A percentile compares a stretch with the other conserved stretches of the same genome.
Conservation (phyloP, 2,329 filamentous ascomycete species). For the Zymoseptoria passerinii region DNA sequence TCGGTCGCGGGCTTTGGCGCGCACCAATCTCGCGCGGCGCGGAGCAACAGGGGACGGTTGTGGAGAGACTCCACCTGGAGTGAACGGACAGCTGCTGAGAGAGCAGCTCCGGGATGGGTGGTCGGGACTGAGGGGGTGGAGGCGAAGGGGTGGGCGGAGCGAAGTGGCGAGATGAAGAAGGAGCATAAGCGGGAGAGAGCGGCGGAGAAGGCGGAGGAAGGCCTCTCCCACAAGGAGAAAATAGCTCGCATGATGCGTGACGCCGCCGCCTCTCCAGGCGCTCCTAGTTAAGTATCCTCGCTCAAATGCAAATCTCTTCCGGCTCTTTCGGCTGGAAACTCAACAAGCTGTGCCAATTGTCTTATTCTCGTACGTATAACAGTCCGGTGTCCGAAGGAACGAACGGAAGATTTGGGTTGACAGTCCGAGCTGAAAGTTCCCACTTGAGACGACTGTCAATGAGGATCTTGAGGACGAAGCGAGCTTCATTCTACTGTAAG, state of each 20-base stretch:
- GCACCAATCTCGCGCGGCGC: no score
- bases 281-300: background rate
- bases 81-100: background rate
- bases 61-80: background rate
- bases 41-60: no score
- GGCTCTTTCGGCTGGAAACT: background rate
- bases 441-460: no score
- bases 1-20: no score
- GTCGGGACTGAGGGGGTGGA: background rate
- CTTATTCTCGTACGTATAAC: background rate
- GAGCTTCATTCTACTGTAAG: no score
- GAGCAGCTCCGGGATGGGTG: background rate
- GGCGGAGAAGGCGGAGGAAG: background rate
- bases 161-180: background rate
- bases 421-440: no score
- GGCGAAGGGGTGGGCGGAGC: background rate
- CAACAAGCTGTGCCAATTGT: background rate
- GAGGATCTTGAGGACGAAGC: no score
- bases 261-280: no score
- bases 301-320: background rate
- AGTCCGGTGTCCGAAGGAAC: no score
- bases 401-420: no score
- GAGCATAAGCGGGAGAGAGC: background rate
- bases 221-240: no score
- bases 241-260: no score